Conservation (phyloP, 2,329 filamentous ascomycete genomes). For the Alternaria atra region DNA sequence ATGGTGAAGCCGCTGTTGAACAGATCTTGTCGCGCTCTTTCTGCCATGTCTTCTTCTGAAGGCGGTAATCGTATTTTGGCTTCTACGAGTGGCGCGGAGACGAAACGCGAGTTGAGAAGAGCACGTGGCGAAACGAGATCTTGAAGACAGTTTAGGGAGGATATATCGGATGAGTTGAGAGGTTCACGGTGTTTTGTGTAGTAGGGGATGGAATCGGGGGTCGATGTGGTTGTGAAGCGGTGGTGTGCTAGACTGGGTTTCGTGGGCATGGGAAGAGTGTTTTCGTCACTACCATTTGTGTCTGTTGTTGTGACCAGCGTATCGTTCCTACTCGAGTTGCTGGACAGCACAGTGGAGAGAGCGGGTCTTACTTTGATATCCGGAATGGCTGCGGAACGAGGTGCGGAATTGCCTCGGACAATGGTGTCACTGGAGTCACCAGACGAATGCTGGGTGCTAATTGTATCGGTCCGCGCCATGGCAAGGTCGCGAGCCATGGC, state of each 20-base stretch:
- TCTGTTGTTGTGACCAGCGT: background rate
- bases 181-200: conserved; percentile 34
- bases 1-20: conserved; percentile 30
- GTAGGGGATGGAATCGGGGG: conserved; percentile 37
- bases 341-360: conserved; percentile 48
- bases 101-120: conserved; percentile 47
- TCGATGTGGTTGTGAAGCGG: conserved; percentile 30
- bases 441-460: conserved; percentile 33
- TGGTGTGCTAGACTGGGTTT: conserved; percentile 24
- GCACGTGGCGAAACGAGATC: conserved; percentile 49
- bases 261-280: conserved; percentile 16
- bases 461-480: conserved; percentile 33
- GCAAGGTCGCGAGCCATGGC: conserved; percentile 26
- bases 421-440: conserved; percentile 36
- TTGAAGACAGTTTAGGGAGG: conserved; percentile 51
- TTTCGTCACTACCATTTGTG: conserved; percentile 27
- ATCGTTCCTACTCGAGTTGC: conserved; percentile 33
- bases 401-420: conserved; percentile 23
- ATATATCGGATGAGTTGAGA: conserved; percentile 47
- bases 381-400: conserved; percentile 20
- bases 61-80: conserved; percentile 50
- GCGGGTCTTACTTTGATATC: conserved; percentile 37
- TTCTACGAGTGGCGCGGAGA: conserved; percentile 50
- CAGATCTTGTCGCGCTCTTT: conserved; percentile 21
- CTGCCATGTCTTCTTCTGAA: conserved; percentile 40